phyloP scores from a whole-genome alignment of 139 green algal genomes.

The Eudorina sp. region DNA sequence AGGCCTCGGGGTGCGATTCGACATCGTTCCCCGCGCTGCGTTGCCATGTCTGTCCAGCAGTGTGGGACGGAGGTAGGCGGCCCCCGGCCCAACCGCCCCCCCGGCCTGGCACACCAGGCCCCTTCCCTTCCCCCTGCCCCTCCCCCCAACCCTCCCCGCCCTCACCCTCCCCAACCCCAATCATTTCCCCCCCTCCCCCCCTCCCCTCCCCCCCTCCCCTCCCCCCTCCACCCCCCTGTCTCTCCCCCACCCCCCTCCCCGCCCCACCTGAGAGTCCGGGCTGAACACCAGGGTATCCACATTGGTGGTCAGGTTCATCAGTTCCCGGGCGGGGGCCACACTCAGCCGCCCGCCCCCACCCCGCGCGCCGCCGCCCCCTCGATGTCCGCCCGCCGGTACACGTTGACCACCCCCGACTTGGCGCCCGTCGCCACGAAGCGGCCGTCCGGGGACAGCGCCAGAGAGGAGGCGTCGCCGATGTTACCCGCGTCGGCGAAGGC shows the following conservation, averaged over 20 bases:
- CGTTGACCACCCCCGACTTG: conserved; percentile 87
- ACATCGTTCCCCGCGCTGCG: too few relatives aligned
- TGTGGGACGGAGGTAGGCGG: too few relatives aligned
- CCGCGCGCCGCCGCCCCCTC: conserved; percentile 19
- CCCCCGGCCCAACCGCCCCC: too few relatives aligned
- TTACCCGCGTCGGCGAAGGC: conserved; percentile 80
- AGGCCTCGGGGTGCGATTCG: too few relatives aligned
- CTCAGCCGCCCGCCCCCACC: neutral
- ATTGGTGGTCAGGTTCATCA: conserved; percentile 92
- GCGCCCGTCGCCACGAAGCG: conserved; percentile 80
- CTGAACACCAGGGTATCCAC: conserved; percentile 90
- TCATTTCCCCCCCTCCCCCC: neutral
- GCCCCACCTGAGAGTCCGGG: conserved; percentile 75
- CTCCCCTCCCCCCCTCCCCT: neutral
- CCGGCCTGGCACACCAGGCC: too few relatives aligned
- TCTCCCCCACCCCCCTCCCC: neutral
- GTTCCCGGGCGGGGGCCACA: conserved; percentile 62
- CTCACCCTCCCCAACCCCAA: too few relatives aligned
- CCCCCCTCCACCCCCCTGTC: neutral
- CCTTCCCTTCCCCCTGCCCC: too few relatives aligned
- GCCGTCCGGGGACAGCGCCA: conserved; percentile 77
- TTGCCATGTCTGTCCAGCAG: too few relatives aligned
- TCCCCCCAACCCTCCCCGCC: too few relatives aligned
- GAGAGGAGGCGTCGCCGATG: conserved; percentile 53
- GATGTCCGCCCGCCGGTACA: conserved; percentile 74